A percentile compares a stretch with the other conserved stretches of the same genome.
These are phyloP conservation scores for Adansonia digitata DNA, from an alignment of 345 rosid genomes.

Conservation along the genomic window DNA sequence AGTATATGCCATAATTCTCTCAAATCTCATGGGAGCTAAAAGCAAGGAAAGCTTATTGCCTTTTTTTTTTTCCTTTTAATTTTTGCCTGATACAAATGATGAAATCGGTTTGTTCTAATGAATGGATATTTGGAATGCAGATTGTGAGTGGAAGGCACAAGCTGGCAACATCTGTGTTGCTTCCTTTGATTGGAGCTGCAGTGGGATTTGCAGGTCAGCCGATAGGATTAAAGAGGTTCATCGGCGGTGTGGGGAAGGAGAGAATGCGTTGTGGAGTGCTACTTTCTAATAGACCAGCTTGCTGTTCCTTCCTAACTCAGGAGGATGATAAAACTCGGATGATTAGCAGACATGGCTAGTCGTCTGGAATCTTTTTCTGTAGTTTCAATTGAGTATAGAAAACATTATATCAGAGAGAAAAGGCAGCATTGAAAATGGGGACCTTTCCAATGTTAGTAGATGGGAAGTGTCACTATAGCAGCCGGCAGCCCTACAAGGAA, in stretches of 20 bases:
- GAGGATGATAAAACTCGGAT: conserved; percentile 18
- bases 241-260: conserved; percentile 85
- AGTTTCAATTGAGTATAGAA: conserved; percentile 21
- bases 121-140: conserved; percentile 28
- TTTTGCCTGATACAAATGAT: background rate
- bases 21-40: no score
- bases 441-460: conserved; percentile 27
- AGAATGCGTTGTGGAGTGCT: conserved; percentile 82
- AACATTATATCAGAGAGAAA: conserved; percentile 10
- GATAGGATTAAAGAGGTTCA: conserved; percentile 90
- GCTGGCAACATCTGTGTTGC: conserved; percentile 94
- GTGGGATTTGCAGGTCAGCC: conserved; percentile 87
- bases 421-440: conserved; percentile 20
- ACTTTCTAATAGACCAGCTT: conserved; percentile 31
- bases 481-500: conserved; percentile 14
- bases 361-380: conserved; percentile 19
- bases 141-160: conserved; percentile 97
- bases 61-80: no score
- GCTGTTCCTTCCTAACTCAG: conserved; percentile 34
- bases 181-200: conserved; percentile 95
- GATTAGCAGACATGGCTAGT: background rate
- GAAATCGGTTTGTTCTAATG: conserved; percentile 3
- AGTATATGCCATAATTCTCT: no score
- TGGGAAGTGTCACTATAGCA: conserved; percentile 21
- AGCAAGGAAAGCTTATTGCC: background rate